These are phyloP conservation scores for Thalia dealbata DNA, from an alignment of 176 grass and related monocot genomes.

Conservation along the genomic window DNA sequence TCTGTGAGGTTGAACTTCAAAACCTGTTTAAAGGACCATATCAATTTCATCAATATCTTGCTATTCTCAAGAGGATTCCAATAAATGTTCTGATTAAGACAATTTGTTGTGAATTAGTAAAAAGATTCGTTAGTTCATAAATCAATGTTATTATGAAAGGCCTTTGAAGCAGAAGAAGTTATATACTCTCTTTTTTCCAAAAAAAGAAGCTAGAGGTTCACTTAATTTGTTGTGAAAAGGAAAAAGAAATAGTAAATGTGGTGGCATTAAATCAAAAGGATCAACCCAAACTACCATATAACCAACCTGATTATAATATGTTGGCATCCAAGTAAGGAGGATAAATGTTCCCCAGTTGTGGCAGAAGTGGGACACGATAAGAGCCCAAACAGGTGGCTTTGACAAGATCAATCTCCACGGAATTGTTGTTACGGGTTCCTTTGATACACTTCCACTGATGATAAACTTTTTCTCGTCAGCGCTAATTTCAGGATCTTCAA, in stretches of 20 bases:
- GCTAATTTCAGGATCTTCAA: slow-evolving; percentile 76
- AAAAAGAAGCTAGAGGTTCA: too few relatives aligned
- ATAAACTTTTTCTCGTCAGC: slow-evolving; percentile 68
- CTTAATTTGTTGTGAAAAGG: background rate
- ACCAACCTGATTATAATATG: slow-evolving; percentile 91
- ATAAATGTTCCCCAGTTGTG: slow-evolving; percentile 99
- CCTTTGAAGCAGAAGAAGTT: background rate
- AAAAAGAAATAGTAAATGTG: too few relatives aligned
- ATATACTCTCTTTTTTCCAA: background rate
- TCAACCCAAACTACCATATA: slow-evolving; percentile 7
- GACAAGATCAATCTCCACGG: slow-evolving; percentile 83
- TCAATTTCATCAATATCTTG: slow-evolving; percentile 3
- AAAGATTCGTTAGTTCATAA: background rate
- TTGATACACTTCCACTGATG: slow-evolving; percentile 33
- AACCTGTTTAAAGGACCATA: slow-evolving; percentile 47
- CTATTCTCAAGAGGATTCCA: background rate
- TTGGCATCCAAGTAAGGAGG: slow-evolving; percentile 99
- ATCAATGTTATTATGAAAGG: background rate
- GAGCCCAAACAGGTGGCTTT: slow-evolving; percentile 92
- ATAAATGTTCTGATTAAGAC: background rate
- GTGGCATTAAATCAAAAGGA: background rate
- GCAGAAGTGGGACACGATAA: slow-evolving; percentile 88
- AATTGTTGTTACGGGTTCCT: slow-evolving; percentile 74
- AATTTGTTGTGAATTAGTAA: background rate
- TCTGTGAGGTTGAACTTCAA: slow-evolving; percentile 96